Evolutionary conservation across 2,329 filamentous ascomycete species (phyloP), one percentile per base, ranked within the genome.

Genomic region (Metarhizium guizhouense): DNA sequence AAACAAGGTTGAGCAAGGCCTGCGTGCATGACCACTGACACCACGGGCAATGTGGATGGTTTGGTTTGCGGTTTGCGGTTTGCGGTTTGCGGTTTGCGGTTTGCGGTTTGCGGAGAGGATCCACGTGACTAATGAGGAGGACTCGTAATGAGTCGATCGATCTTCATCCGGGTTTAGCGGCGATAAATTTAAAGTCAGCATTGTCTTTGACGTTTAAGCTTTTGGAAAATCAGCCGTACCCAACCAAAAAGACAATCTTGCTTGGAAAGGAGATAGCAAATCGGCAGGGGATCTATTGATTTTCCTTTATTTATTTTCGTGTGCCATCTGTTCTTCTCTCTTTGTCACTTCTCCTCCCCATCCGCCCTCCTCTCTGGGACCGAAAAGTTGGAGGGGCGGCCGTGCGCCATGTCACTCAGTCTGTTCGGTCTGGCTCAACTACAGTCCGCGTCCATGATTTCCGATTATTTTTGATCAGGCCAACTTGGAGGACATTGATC

Each of bases 141-240:
- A 47, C 30, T 25, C 14, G 29, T 53, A 36, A 32, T 25, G 20
- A 54, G 52, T 20, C n/a, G n/a, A 16, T 42, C 25, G 20, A 5
- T 42, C 32, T 47, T 5, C 8, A 38, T 6, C 34, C 54, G 54
- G 57, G 52, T 50, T 58, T 58, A 57, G 57, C 55, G 57, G 57
- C 54, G 49, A 25, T 25, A 25, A 25, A 55, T 34, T 58, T 42
- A 55, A 52, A 16, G 14, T 25, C 20, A 54, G 49, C 45, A 45
- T 8, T 47, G 18, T 18, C 8, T 42, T 47, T n/a, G 18, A 47
- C 18, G 43, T 47, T 25, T 25, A 5, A n/a, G 18, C 16, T 25
- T 25, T 47, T 47, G n/a, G 18, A 47, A 47, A 47, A 47, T 20
- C 10, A 6, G 29, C 20, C 43, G 16, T 47, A 25, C 43, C 49